These are phyloP conservation scores for Fusarium buxicola DNA, from an alignment of 2,329 filamentous ascomycete species.

Conservation along the genomic window DNA sequence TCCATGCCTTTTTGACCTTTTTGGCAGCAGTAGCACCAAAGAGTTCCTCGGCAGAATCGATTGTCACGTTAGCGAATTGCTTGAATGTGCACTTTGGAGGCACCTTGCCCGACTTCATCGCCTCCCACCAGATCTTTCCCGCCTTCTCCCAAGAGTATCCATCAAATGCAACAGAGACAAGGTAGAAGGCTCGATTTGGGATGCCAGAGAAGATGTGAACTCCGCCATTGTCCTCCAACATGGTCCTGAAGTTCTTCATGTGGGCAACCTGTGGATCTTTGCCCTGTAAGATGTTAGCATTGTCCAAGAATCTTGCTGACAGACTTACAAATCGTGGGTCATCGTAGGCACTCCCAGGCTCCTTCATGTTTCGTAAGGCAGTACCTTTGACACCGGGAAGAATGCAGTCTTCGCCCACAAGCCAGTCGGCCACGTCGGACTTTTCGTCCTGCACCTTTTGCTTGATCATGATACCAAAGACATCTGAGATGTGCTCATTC, in stretches of 20 bases:
- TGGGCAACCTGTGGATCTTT: slow-evolving; percentile 65
- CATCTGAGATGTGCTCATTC: slow-evolving; percentile 68
- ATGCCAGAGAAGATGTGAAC: slow-evolving; percentile 69
- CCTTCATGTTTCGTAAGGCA: slow-evolving; percentile 66
- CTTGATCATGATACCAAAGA: slow-evolving; percentile 69
- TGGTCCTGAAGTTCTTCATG: slow-evolving; percentile 57
- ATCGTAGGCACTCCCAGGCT: slow-evolving; percentile 63
- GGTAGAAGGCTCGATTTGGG: slow-evolving; percentile 68
- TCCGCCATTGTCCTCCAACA: slow-evolving; percentile 61
- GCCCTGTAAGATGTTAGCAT: slow-evolving; percentile 49
- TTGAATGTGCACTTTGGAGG: slow-evolving; percentile 57
- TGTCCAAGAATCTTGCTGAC: background rate
- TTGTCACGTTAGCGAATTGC: slow-evolving; percentile 62
- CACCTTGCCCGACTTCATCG: slow-evolving; percentile 58
- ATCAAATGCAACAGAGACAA: slow-evolving; percentile 59
- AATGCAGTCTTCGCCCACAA: slow-evolving; percentile 65
- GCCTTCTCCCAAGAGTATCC: slow-evolving; percentile 67
- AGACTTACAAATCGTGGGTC: slow-evolving; percentile 61
- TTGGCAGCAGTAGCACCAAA: slow-evolving; percentile 57
- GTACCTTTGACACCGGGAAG: slow-evolving; percentile 62
- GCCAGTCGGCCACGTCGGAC: slow-evolving; percentile 62
- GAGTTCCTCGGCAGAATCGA: slow-evolving; percentile 57
- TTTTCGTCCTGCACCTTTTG: slow-evolving; percentile 61
- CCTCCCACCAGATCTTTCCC: slow-evolving; percentile 65
- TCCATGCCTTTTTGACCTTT: slow-evolving; percentile 60